A percentile compares a stretch with the other conserved stretches of the same genome.
Conservation (phyloP, 2,329 filamentous ascomycete genomes). For the Ceratocystiopsis minuta region DNA sequence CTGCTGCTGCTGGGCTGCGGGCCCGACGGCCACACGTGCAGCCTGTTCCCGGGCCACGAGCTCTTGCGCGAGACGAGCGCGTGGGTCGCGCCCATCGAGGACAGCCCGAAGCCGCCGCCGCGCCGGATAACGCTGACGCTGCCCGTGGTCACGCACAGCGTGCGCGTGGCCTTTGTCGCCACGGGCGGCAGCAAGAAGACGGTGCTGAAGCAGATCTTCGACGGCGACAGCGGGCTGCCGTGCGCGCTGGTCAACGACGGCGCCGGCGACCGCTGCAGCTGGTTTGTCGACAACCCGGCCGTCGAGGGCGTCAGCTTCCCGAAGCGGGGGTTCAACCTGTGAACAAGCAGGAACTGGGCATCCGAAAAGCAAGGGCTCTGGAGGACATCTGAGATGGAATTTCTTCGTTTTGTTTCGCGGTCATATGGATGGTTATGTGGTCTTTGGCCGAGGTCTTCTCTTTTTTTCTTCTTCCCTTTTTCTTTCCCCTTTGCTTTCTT, state of each 20-base stretch:
- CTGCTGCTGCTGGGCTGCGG: constrained; percentile 84
- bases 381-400: too few species aligned
- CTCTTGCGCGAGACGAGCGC: constrained; percentile 72
- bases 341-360: neutral
- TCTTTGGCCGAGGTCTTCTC: neutral
- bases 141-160: constrained; percentile 73
- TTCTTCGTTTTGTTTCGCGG: too few species aligned
- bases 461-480: neutral
- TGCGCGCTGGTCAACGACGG: constrained; percentile 76
- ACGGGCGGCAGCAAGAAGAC: constrained; percentile 82
- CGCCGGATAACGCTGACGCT: constrained; percentile 82
- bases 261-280: constrained; percentile 72
- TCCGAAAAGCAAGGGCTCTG: neutral
- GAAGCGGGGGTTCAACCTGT: constrained; percentile 44
- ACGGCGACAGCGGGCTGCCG: constrained; percentile 61
- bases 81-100: constrained; percentile 82
- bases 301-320: constrained; percentile 75
- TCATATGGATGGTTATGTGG: neutral
- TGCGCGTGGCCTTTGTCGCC: constrained; percentile 79
- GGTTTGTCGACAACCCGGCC: constrained; percentile 82
- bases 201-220: constrained; percentile 84
- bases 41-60: constrained; percentile 77
- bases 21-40: constrained; percentile 94
- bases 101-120: constrained; percentile 87
- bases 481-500: neutral